Evolutionary conservation across 2,329 filamentous ascomycete genomes (phyloP).

Genomic region (Berkeleyomyces rouxiae): DNA sequence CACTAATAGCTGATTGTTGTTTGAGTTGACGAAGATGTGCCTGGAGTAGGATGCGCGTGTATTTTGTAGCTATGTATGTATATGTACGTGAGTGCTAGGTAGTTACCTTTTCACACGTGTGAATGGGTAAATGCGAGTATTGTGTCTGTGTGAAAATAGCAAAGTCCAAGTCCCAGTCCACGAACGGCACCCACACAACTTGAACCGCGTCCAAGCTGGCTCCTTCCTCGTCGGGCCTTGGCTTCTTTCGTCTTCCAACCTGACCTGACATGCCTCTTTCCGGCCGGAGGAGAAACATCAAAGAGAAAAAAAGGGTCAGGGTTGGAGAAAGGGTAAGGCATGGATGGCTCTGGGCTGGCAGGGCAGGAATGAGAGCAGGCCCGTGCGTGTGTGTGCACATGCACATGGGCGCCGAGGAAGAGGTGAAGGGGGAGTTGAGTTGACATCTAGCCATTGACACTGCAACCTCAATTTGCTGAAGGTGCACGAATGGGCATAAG

Average conservation of each 20-base stretch:
- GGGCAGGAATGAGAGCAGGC: neutral
- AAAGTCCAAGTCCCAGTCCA: neutral
- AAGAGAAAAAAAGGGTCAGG: neutral
- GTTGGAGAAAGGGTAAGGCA: neutral
- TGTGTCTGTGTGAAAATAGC: too few relatives aligned
- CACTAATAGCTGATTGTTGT: too few relatives aligned
- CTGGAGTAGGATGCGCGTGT: too few relatives aligned
- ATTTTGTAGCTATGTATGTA: too few relatives aligned
- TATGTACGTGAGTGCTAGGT: too few relatives aligned
- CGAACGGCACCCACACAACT: neutral
- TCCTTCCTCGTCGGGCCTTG: neutral
- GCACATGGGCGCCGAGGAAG: neutral
- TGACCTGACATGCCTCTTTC: neutral
- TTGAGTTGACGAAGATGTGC: too few relatives aligned
- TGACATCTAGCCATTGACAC: neutral
- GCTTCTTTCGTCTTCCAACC: neutral
- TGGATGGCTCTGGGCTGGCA: neutral
- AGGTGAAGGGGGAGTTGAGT: neutral
- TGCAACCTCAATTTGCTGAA: neutral
- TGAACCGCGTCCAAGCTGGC: neutral
- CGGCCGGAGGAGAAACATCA: neutral
- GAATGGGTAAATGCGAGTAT: too few relatives aligned
- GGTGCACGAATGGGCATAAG: neutral
- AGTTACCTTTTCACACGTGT: too few relatives aligned
- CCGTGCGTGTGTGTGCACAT: neutral